Conservation (phyloP, 2,329 filamentous ascomycete genomes). For the Diplodia mutila region DNA sequence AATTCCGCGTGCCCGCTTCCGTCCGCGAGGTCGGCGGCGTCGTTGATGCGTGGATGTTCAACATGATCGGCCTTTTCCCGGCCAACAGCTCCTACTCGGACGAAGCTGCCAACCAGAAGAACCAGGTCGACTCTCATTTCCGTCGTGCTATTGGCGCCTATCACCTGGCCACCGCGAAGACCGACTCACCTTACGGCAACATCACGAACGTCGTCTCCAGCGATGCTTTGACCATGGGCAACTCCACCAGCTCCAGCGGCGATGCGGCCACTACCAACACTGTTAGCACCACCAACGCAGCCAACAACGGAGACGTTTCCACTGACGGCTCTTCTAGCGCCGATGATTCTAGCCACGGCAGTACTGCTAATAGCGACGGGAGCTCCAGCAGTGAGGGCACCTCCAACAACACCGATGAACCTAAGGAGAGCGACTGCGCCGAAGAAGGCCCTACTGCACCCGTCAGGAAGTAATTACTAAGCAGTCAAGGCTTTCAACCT, state of each 20-base stretch:
- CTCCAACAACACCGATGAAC: background rate
- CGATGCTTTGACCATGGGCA: background rate
- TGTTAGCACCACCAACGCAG: background rate
- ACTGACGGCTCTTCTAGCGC: background rate
- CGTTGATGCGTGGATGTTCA: constrained; percentile 24
- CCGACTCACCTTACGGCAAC: background rate
- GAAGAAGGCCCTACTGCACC: background rate
- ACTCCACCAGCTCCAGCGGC: background rate
- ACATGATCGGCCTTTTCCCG: constrained; percentile 23
- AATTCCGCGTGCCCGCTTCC: constrained; percentile 14
- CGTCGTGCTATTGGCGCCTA: constrained; percentile 14
- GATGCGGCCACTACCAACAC: background rate
- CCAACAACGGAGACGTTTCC: background rate
- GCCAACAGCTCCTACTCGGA: constrained; percentile 12
- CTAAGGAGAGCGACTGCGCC: background rate
- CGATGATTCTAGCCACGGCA: background rate
- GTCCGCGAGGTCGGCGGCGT: constrained; percentile 20
- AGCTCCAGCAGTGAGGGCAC: background rate
- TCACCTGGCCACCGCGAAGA: constrained; percentile 19
- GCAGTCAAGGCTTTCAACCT: background rate
- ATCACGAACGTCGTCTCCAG: background rate
- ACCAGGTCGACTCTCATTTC: constrained; percentile 20
- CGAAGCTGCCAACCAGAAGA: constrained; percentile 24
- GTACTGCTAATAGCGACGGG: background rate
- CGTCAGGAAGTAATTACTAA: background rate